Evolutionary conservation across 148 eudicot species (phyloP), one percentile per base, ranked within the genome.

Genomic region (Diospyros kaki): DNA sequence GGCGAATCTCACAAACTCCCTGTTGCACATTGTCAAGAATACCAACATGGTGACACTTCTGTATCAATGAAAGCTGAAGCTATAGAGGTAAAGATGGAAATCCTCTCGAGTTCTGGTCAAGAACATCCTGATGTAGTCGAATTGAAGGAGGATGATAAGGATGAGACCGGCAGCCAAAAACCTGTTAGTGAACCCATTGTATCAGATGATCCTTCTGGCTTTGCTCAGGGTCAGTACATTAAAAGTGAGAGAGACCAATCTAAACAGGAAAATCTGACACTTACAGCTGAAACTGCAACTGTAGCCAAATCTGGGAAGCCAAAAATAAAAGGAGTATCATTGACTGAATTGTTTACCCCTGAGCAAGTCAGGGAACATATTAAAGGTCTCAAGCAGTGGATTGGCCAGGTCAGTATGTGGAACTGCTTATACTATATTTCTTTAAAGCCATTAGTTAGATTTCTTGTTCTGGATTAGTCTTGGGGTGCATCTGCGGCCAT

Each of bases 311-410:
- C 97, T 82, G 97, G 91, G 73, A 92, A 90, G 84, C 89, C 97
- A 75, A 88, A 79, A 81, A 88, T 95, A 64, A 90, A 92, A 79
- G 99, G 94, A 66, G 98, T 95, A 28, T 95, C 99, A 46, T 79
- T 95, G 90, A 95, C 82, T 40, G 99, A 95, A 79, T 71, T 95
- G 75, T 95, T 95, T 82, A 93, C 99, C 61, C 98, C 98, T 39
- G 98, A 93, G 85, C 94, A 93, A 82, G 88, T 93, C 46, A 83
- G 89, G 81, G 90, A 91, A 83, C 99, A 95, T 78, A 95, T 95
- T 56, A 82, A 39, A 46, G 90, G 98, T 76, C 97, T 95, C 55
- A 84, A 98, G 74, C 96, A 84, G 90, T 93, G 99, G 98, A 90
- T 95, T 76, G 98, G 99, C 73, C 99, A 95, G 99, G 99, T 95